Conservation (phyloP, 108 stramenopile species). For the Schizochytrium sp. region DNA sequence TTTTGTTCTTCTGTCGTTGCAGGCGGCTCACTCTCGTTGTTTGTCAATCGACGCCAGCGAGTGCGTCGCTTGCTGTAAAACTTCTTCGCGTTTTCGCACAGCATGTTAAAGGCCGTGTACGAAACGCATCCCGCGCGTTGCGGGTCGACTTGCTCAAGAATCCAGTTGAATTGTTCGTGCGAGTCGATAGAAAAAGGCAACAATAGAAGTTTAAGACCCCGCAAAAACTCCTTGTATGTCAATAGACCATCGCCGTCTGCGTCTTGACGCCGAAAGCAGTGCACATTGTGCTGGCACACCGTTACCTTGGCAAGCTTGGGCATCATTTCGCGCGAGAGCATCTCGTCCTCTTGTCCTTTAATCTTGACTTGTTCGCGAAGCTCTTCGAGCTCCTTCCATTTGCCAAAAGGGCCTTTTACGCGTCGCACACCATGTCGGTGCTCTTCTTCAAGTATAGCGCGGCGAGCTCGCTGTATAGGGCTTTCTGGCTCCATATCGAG, state of each 20-base stretch:
- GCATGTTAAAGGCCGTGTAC: background rate
- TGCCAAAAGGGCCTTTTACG: background rate
- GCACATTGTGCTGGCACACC: background rate
- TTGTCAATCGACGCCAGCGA: background rate
- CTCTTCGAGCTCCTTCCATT: background rate
- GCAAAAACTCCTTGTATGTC: background rate
- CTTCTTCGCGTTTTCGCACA: background rate
- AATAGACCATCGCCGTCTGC: background rate
- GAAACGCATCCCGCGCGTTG: background rate
- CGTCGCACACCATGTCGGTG: background rate
- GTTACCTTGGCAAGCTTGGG: background rate
- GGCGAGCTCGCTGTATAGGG: background rate
- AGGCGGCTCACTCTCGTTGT: background rate
- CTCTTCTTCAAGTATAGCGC: background rate
- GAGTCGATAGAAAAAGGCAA: background rate
- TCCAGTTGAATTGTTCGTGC: background rate
- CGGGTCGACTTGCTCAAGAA: background rate
- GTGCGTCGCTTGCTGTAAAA: background rate
- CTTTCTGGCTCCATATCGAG: background rate
- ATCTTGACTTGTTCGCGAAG: background rate
- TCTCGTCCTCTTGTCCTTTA: background rate
- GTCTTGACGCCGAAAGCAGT: background rate
- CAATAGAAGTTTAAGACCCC: background rate
- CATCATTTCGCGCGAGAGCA: background rate
- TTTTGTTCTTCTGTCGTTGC: too few species aligned